Percentiles rank a stretch among this genome's conserved stretches.
These are phyloP conservation scores for Kokia cookei DNA, from an alignment of 441 rosid genomes.

Conservation along the genomic window DNA sequence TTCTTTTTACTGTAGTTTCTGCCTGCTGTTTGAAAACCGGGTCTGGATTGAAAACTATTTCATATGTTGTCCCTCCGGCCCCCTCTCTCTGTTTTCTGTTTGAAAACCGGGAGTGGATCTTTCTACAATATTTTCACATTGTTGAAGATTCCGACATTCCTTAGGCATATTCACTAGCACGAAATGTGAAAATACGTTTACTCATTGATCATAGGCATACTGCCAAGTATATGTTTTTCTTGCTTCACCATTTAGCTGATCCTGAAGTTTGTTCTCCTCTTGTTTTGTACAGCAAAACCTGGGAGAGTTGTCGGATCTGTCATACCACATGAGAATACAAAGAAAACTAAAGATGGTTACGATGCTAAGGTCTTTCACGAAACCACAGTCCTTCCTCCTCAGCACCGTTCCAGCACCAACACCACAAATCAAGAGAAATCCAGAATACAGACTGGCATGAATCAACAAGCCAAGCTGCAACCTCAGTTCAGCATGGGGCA, in stretches of 20 bases:
- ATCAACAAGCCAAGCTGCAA: slow-evolving; percentile 16
- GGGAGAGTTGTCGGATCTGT: slow-evolving; percentile 75
- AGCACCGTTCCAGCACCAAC: slow-evolving; percentile 33
- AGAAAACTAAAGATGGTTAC: slow-evolving; percentile 39
- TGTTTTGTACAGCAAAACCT: slow-evolving; percentile 55
- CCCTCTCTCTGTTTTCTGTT: neutral
- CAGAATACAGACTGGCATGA: slow-evolving; percentile 15
- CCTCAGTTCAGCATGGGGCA: slow-evolving; percentile 22
- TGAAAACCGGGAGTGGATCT: neutral
- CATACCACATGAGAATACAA: slow-evolving; percentile 42
- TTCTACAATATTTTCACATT: neutral
- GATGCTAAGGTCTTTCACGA: slow-evolving; percentile 45
- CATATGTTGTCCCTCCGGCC: too few species aligned
- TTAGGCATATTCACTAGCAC: neutral
- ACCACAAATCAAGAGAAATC: slow-evolving; percentile 37
- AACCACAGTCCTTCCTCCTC: slow-evolving; percentile 47
- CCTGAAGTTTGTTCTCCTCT: neutral
- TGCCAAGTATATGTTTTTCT: neutral
- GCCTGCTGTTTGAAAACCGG: too few species aligned
- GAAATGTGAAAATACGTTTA: neutral
- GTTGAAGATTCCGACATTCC: neutral
- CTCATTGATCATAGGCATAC: neutral
- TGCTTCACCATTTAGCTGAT: neutral
- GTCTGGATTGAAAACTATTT: too few species aligned
- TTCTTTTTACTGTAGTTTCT: neutral